These are phyloP conservation scores for Rutstroemia sydowiana DNA, from an alignment of 2,329 filamentous ascomycete species.

Conservation along the genomic window DNA sequence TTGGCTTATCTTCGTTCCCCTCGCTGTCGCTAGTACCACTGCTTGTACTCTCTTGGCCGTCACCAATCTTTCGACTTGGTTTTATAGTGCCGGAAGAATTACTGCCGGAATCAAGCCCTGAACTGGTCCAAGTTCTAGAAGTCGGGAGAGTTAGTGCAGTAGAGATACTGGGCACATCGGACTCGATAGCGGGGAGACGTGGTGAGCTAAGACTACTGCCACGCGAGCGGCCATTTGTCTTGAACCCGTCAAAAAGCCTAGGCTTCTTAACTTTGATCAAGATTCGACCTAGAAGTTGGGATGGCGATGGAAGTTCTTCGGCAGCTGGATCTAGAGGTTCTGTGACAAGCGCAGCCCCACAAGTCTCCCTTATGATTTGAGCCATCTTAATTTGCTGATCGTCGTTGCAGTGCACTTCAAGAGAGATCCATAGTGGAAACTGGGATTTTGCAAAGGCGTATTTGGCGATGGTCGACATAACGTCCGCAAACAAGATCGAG, in stretches of 20 bases:
- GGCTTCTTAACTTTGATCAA: conserved; percentile 93
- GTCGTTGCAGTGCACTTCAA: conserved; percentile 87
- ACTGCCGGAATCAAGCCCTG: no score
- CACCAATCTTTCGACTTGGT: conserved; percentile 24
- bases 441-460: conserved; percentile 86
- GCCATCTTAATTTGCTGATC: conserved; percentile 84
- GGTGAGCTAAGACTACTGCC: conserved; percentile 73
- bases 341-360: conserved; percentile 71
- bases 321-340: conserved; percentile 64
- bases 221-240: conserved; percentile 44
- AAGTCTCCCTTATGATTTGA: conserved; percentile 76
- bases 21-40: conserved; percentile 74
- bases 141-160: conserved; percentile 47
- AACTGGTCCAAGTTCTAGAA: conserved; percentile 31
- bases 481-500: conserved; percentile 82
- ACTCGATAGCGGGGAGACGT: conserved; percentile 53
- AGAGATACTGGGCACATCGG: conserved; percentile 50
- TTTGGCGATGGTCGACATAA: conserved; percentile 86
- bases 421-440: conserved; percentile 87
- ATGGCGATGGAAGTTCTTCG: conserved; percentile 71
- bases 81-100: no score
- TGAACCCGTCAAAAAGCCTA: conserved; percentile 32
- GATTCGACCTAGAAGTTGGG: conserved; percentile 75
- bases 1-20: conserved; percentile 42
- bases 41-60: conserved; percentile 48